Evolutionary conservation across 192 early-diverging fungal species (phyloP).

Genomic region (Coemansia sp.): DNA sequence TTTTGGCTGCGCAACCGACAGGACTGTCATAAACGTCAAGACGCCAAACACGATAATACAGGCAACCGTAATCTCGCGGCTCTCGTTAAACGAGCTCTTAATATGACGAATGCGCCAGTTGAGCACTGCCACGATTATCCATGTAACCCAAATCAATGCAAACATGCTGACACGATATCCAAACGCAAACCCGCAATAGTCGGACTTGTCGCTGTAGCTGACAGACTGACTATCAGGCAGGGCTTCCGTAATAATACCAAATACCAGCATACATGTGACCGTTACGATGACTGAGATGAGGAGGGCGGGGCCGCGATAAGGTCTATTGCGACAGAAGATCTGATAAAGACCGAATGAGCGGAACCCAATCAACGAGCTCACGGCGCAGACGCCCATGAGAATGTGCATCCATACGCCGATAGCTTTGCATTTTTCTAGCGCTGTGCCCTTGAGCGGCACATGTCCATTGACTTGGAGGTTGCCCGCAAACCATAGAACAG

Average conservation of each 20-base stretch:
- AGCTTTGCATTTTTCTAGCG: conserved; percentile 35
- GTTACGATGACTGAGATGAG: conserved; percentile 2
- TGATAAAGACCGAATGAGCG: conserved; percentile 3
- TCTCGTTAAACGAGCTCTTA: conserved; percentile 56
- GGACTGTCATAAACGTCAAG: conserved; percentile 31
- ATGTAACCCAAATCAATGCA: conserved; percentile 40
- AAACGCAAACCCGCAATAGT: conserved; percentile 32
- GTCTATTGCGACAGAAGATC: conserved; percentile 6
- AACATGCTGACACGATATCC: conserved; percentile 40
- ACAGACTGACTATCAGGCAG: conserved; percentile 21
- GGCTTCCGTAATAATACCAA: conserved; percentile 40
- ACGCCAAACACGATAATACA: conserved; percentile 36
- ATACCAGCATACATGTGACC: conserved; percentile 20
- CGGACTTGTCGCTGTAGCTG: conserved; percentile 9
- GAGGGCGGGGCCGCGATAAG: conserved; percentile 5
- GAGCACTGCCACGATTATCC: conserved; percentile 30
- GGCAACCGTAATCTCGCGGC: conserved; percentile 34
- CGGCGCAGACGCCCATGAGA: conserved; percentile 33
- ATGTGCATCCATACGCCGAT: conserved; percentile 53
- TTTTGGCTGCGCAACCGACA: conserved; percentile 2
- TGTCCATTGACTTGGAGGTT: conserved; percentile 53
- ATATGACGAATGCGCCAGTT: conserved; percentile 52
- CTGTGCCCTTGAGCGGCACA: conserved; percentile 29
- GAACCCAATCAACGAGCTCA: conserved; percentile 34
- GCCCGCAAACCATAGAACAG: conserved; percentile 54